A percentile compares a stretch with the other conserved stretches of the same genome.
Evolutionary conservation across 2,329 filamentous ascomycete genomes (phyloP).

Genomic region (Leptoxyphium fumago): DNA sequence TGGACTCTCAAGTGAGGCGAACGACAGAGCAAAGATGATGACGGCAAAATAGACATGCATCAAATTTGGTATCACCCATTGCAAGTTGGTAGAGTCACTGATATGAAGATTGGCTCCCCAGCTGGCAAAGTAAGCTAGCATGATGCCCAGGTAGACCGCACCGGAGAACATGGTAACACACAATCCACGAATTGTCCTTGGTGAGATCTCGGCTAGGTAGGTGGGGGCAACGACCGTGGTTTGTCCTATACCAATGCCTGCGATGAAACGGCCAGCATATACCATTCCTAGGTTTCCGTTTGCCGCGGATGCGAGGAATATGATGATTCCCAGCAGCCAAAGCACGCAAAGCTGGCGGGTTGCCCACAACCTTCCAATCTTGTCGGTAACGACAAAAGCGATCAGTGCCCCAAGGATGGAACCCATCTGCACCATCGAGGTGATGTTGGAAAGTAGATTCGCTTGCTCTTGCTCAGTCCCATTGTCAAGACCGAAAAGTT

Average conservation of each 20-base stretch:
- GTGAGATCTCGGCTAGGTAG: constrained; percentile 40
- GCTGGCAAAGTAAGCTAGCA: constrained; percentile 62
- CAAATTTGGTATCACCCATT: constrained; percentile 54
- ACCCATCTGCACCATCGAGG: constrained; percentile 69
- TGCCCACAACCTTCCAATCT: constrained; percentile 18
- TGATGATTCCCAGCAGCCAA: constrained; percentile 15
- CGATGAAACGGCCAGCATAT: constrained; percentile 27
- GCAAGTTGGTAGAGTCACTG: constrained; percentile 24
- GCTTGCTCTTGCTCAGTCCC: constrained; percentile 45
- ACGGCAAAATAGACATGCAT: constrained; percentile 66
- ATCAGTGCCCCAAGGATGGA: constrained; percentile 57
- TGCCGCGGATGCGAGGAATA: constrained; percentile 33
- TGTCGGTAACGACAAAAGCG: constrained; percentile 24
- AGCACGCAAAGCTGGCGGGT: constrained; percentile 14
- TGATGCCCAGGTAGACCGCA: constrained; percentile 53
- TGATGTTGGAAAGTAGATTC: constrained; percentile 49
- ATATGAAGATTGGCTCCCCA: constrained; percentile 40
- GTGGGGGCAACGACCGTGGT: constrained; percentile 41
- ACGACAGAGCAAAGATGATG: constrained; percentile 54
- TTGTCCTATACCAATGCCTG: constrained; percentile 33
- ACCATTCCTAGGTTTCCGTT: constrained; percentile 20
- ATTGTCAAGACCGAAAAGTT: constrained; percentile 40
- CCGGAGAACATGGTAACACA: constrained; percentile 59
- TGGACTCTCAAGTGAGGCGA: constrained; percentile 18
- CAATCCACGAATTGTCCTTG: constrained; percentile 35